These are phyloP conservation scores for Stachybotrys chartarum DNA, from an alignment of 2,329 filamentous ascomycete species.

Conservation along the genomic window DNA sequence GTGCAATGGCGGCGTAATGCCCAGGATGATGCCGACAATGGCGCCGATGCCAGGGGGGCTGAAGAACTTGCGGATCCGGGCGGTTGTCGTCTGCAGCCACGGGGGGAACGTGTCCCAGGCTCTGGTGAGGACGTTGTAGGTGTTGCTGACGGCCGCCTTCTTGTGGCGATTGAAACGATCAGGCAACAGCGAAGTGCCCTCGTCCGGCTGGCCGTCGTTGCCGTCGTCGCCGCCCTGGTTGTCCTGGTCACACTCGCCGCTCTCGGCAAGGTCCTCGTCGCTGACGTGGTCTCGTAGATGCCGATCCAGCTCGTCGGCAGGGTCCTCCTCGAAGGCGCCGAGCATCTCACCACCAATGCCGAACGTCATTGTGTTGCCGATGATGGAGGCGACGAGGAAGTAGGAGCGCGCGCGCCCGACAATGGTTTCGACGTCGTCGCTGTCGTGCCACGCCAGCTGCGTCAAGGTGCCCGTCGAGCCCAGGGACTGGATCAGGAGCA, in stretches of 20 bases:
- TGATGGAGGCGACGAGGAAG: slow-evolving; percentile 1
- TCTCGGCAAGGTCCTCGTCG: not conserved
- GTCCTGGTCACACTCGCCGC: not conserved
- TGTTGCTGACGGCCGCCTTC: not conserved
- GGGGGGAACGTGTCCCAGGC: not conserved
- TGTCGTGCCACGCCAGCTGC: not conserved
- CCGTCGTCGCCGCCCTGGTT: not conserved
- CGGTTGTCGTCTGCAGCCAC: not conserved
- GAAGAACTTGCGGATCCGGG: not conserved
- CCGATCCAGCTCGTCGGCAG: not conserved
- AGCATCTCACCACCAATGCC: slow-evolving; percentile 1
- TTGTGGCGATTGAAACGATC: not conserved
- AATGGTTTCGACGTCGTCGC: not conserved
- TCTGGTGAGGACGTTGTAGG: not conserved
- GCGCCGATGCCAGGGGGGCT: not conserved
- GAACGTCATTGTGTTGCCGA: slow-evolving; percentile 1
- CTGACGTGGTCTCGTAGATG: not conserved
- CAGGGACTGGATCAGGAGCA: not conserved
- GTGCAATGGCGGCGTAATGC: slow-evolving; percentile 1
- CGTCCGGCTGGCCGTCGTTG: not conserved
- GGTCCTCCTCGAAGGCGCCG: slow-evolving; percentile 1
- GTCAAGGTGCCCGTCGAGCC: not conserved
- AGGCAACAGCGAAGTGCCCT: not conserved
- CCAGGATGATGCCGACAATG: not conserved
- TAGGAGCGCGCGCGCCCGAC: not conserved